Base-by-base conservation (phyloP, 1,284 basidiomycete genomes). In the Malassezia dermatis region DNA sequence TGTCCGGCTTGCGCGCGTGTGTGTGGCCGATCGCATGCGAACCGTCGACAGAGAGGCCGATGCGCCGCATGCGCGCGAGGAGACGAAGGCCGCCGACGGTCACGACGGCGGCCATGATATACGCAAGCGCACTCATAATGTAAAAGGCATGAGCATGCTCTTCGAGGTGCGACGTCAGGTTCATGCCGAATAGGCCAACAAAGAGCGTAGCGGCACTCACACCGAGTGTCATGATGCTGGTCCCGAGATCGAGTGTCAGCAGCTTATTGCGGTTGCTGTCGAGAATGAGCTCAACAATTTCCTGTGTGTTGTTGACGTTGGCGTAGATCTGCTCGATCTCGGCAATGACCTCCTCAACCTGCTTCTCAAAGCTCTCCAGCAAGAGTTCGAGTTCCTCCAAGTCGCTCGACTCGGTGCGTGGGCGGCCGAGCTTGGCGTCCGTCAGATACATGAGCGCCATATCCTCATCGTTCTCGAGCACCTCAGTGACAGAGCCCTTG, bases 221-320 rank as follows among this genome's bases (percentile, higher is more conserved):
- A 0, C 93, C 91, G 76, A 95, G 83, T 0, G 93, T 95, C 24
- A 83, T 83, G 60, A 98, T 96, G n/a, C 88, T 90, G 10, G 26
- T 93, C 82, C 85, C 85, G 43, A 98, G 80, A 74, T 96, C 93
- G 23, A 96, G 80, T 23, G 89, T 88, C 13, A 96, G 79, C 12
- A 98, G 79, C 3, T 86, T 83, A 73, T 98, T 98, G 44, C 93
- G 85, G 77, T 94, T 94, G 54, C 89, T 88, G 75, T 98, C 93
- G 43, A 98, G 81, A 70, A 96, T 91, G 54, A 98, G 81, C 76
- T 98, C 93, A 6, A 94, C 89, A 48, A 96, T 93, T 76, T 96
- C 91, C 78, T 95, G 90, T 0, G 91, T 96, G 15, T 88, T 89
- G 77, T 88, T 85, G 51, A 96, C 88, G 71, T 71, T 68, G 10